These are phyloP conservation scores for Grigorovia jiainica DNA, from an alignment of 805 yeast genomes.

Conservation along the genomic window DNA sequence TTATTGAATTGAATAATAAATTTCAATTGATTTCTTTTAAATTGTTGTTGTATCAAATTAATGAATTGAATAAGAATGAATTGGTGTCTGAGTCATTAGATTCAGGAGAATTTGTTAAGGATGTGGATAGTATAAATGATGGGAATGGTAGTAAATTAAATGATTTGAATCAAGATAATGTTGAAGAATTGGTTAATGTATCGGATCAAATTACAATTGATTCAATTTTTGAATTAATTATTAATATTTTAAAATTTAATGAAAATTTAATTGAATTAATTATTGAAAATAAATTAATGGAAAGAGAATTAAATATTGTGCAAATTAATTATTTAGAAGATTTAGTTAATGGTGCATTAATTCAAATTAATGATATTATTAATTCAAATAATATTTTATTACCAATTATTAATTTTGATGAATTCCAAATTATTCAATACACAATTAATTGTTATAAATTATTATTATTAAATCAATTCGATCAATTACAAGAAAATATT, in stretches of 20 bases:
- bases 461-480: background rate
- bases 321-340: slow-evolving; percentile 19
- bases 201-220: slow-evolving; percentile 21
- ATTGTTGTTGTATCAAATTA: slow-evolving; percentile 12
- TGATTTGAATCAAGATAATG: background rate
- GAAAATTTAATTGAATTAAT: slow-evolving; percentile 15
- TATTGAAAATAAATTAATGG: slow-evolving; percentile 7
- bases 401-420: slow-evolving; percentile 1
- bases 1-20: slow-evolving; percentile 11
- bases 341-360: slow-evolving; percentile 8
- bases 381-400: background rate
- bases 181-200: slow-evolving; percentile 18
- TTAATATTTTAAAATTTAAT: slow-evolving; percentile 13
- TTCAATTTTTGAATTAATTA: slow-evolving; percentile 17
- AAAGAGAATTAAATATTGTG: slow-evolving; percentile 8
- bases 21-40: slow-evolving; percentile 12
- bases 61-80: slow-evolving; percentile 10
- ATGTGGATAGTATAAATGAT: slow-evolving; percentile 1
- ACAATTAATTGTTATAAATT: background rate
- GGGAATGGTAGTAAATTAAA: slow-evolving; percentile 2
- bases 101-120: background rate
- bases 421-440: background rate
- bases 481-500: background rate
- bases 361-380: slow-evolving; percentile 15
- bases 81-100: too few relatives aligned